Evolutionary conservation across 495 filamentous ascomycete genomes (phyloP).

Genomic region (Tuber magnatum): DNA sequence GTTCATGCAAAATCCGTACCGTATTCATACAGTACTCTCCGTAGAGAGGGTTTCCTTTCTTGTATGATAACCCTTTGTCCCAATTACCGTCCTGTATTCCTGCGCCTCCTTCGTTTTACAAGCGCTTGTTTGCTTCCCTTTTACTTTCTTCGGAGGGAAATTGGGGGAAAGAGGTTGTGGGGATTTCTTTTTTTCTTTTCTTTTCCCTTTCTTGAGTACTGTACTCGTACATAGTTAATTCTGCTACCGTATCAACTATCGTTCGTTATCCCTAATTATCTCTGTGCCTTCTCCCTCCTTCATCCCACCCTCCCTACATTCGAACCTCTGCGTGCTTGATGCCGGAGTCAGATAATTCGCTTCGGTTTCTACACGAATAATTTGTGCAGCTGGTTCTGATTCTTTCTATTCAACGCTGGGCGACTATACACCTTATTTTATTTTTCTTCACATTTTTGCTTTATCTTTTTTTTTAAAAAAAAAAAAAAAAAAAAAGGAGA

Average conservation of each 20-base stretch:
- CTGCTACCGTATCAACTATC: not conserved
- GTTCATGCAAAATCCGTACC: not conserved
- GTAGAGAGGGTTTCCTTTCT: not conserved
- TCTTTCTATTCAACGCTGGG: conserved; percentile 19
- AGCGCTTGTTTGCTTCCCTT: not conserved
- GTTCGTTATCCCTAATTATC: not conserved
- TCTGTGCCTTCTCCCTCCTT: not conserved
- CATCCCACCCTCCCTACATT: not conserved
- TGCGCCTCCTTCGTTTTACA: conserved; percentile 2
- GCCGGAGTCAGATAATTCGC: not conserved
- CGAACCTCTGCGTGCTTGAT: not conserved
- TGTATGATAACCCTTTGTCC: not conserved
- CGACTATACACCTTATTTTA: conserved; percentile 5
- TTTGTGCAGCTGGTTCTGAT: conserved; percentile 4
- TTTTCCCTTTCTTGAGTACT: not conserved
- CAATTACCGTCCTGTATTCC: not conserved
- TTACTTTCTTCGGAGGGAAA: not conserved
- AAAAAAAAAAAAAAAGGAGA: not conserved
- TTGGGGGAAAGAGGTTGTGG: not conserved
- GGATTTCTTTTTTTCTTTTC: not conserved
- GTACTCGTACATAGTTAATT: not conserved
- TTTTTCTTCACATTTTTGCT: conserved; percentile 10
- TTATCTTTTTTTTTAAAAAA: conserved; percentile 1
- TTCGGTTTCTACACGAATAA: not conserved
- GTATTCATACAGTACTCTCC: too few species aligned